Base-by-base conservation (phyloP, 345 rosid species). In the Brassica incana region DNA sequence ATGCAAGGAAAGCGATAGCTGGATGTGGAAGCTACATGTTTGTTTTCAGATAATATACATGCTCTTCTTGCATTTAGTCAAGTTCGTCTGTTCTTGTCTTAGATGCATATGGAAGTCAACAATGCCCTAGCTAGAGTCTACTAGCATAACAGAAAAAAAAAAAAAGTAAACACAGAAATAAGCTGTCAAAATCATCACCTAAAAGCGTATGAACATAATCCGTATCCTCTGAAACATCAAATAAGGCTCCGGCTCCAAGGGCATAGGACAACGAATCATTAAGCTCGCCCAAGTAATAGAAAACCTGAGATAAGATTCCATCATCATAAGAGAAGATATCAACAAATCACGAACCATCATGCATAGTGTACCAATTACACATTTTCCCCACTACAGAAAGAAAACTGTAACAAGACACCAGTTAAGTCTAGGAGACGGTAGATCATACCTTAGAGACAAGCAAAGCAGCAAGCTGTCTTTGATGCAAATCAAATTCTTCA, bases 221-320 rank as follows among this genome's bases (percentile, higher is more conserved):
- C 48, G 97, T 89, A 76, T 96, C 99, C 78, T 92, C 99, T 1
- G 99, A 90, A 73, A 96, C 97, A 81, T 93, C 97, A 84, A 96
- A 93, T 16, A 90, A 84, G 61, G 95, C 86, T 8, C 93, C 95
- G 84, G 99, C 95, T 85, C 97, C 97, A 84, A 96, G 98, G 77
- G 98, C 99, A 86, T 96, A 96, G 15, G 97, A 92, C 66, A 96
- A 69, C 0, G 99, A 96, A 82, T 96, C 99, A 82, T 93, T 90
- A 62, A 92, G 93, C 81, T 96, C 98, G 60, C 99, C 97, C 87
- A 96, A 82, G 83, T 92, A 92, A 80, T 94, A 93, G 88, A 89
- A 96, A 63, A 96, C 98, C 99, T 95, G 86, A 20, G 29, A 52
- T 12, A 71, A 59, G 35, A 72, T 62, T n/a, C 0, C 72, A 75